These are phyloP conservation scores for Wickerhamiella vanderwaltii DNA, from an alignment of 805 yeast genomes.

Conservation along the genomic window DNA sequence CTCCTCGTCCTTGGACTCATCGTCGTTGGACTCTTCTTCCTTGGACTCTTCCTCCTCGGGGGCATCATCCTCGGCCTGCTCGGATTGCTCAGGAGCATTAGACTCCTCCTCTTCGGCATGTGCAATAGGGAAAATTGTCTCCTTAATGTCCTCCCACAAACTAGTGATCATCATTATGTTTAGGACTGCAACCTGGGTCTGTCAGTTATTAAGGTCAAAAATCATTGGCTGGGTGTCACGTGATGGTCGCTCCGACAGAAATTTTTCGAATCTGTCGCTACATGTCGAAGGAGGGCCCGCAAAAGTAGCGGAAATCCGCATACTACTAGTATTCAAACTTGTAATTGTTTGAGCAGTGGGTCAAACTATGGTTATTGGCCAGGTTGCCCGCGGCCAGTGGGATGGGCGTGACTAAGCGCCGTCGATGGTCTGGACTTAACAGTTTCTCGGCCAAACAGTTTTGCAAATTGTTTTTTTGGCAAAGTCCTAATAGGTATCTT, in stretches of 20 bases:
- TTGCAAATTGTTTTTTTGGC: too few species aligned
- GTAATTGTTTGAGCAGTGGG: too few species aligned
- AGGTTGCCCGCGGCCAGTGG: too few species aligned
- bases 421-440: too few species aligned
- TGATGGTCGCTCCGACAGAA: constrained; percentile 1
- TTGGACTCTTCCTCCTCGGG: constrained; percentile 15
- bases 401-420: too few species aligned
- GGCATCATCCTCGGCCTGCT: constrained; percentile 11
- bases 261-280: too few species aligned
- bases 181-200: neutral
- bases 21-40: constrained; percentile 13
- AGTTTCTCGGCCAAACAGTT: too few species aligned
- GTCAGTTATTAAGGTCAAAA: constrained; percentile 7
- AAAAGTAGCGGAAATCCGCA: too few species aligned
- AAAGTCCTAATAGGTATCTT: too few species aligned
- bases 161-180: constrained; percentile 18
- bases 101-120: constrained; percentile 62
- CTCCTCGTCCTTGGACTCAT: constrained; percentile 21
- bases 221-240: constrained; percentile 11
- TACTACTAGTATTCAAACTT: too few species aligned
- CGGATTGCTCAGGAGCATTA: constrained; percentile 18
- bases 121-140: constrained; percentile 61
- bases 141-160: constrained; percentile 62
- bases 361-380: too few species aligned
- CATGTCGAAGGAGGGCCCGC: too few species aligned